Evolutionary conservation across 306 rosid genomes (phyloP).

Genomic region (Oemleria cerasiformis): DNA sequence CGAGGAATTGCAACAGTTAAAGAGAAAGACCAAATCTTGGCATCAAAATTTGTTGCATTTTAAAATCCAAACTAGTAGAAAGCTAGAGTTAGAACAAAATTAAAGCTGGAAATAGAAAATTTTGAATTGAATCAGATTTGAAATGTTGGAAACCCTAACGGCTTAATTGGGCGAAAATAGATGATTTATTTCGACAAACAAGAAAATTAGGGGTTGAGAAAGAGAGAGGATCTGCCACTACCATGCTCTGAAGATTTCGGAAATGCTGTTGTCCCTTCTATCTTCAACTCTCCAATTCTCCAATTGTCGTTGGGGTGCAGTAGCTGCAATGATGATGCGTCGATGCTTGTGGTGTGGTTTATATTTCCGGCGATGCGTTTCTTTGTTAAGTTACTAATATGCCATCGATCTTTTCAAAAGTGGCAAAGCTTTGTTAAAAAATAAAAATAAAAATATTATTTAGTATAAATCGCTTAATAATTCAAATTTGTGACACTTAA

Average conservation of each 20-base stretch:
- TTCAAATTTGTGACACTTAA: too few species aligned
- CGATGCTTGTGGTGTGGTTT: neutral
- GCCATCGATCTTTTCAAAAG: neutral
- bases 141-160: slow-evolving; percentile 41
- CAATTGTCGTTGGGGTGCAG: neutral
- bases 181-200: neutral
- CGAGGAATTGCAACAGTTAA: neutral
- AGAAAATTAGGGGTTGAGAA: neutral
- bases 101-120: neutral
- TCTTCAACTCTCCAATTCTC: neutral
- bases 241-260: slow-evolving; percentile 6
- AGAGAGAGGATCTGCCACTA: neutral
- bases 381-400: neutral
- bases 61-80: neutral
- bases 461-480: too few species aligned
- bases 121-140: neutral
- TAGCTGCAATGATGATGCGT: neutral
- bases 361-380: neutral
- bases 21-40: neutral
- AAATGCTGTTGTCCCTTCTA: neutral
- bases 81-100: neutral
- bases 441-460: neutral
- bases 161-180: neutral
- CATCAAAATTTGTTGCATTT: neutral
- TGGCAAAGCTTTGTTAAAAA: neutral